These are phyloP conservation scores for Oenanthe sinensis DNA, from an alignment of 129 eudicot genomes.

Conservation along the genomic window DNA sequence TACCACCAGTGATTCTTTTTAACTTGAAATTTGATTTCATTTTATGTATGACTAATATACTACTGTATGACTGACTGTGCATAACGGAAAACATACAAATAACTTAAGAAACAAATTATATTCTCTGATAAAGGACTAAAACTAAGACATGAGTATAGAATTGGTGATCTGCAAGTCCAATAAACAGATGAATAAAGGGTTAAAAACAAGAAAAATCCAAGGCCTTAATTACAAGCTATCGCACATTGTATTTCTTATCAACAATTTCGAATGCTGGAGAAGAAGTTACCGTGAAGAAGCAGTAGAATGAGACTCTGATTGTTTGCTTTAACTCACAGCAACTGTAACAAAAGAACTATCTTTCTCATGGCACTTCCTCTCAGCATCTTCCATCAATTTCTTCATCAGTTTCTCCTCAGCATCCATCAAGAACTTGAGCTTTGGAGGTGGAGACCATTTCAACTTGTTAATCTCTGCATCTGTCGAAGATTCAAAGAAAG, in stretches of 20 bases:
- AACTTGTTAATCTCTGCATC: slow-evolving; percentile 48
- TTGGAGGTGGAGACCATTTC: slow-evolving; percentile 88
- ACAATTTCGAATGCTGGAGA: slow-evolving; percentile 27
- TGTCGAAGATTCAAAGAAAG: slow-evolving; percentile 51
- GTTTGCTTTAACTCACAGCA: slow-evolving; percentile 30
- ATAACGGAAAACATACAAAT: neutral
- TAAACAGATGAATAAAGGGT: neutral
- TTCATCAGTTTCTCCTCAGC: slow-evolving; percentile 79
- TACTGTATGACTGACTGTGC: neutral
- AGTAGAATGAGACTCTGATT: slow-evolving; percentile 23
- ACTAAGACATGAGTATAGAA: neutral
- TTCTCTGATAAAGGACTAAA: neutral
- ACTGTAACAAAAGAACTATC: slow-evolving; percentile 23
- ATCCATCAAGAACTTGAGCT: slow-evolving; percentile 83
- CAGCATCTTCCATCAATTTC: slow-evolving; percentile 48
- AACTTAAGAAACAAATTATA: neutral
- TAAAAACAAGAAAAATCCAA: slow-evolving; percentile 13
- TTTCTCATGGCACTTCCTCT: slow-evolving; percentile 36
- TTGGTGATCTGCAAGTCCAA: slow-evolving; percentile 17
- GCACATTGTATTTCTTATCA: slow-evolving; percentile 16
- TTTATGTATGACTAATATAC: neutral
- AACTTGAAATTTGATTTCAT: neutral
- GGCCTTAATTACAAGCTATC: slow-evolving; percentile 10
- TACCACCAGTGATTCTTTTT: neutral
- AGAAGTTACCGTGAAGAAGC: slow-evolving; percentile 54